Evolutionary conservation across 352 stramenopile species (phyloP), one percentile per base, ranked within the genome.

Genomic region (Globisporangium lucens): DNA sequence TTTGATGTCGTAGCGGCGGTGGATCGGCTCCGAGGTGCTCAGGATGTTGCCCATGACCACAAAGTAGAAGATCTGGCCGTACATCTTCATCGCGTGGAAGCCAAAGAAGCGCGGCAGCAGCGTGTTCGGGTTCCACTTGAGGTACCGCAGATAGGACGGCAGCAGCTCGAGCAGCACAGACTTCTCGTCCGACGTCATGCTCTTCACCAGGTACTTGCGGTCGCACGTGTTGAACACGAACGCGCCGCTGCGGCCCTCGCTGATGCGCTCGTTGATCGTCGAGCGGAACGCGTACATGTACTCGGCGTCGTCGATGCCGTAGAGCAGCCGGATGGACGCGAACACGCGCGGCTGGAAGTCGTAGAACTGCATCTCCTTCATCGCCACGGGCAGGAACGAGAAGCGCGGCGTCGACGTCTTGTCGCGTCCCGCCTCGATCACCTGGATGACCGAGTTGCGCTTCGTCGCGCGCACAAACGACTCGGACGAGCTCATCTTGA

Each of bases 1-100:
- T 66, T 98, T 98, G 67, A 98, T 90, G 63, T 98, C 92, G 61
- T 97, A 98, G 33, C 87, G 78, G 1, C 82, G 80, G 69, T 98
- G 89, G 62, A 97, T 95, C 58, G 85, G 74, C 65, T 95, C 82
- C 0, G 74, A 77, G 13, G 87, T 94, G 76, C 88, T 87, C 35
- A 98, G 70, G 56, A 98, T 80, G 65, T 98, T 98, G 56, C 77
- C 85, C 92, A 98, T 98, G 29, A 98, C 92, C 30, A 98, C 87
- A 59, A 98, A 97, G 66, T 92, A 95, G 66, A 95, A 95, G 46
- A 87, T 90, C 59, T 96, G 82, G 7, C 90, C 90, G 70, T 97
- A 97, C 85, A 98, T 94, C 56, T 93, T 93, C 78, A 98, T 95
- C 1, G 85, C 83, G 61, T 98, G 91, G 38, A 94, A 85, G 5